phyloP scores from a whole-genome alignment of 495 filamentous ascomycete species.

The Jackrogersella minutella region DNA sequence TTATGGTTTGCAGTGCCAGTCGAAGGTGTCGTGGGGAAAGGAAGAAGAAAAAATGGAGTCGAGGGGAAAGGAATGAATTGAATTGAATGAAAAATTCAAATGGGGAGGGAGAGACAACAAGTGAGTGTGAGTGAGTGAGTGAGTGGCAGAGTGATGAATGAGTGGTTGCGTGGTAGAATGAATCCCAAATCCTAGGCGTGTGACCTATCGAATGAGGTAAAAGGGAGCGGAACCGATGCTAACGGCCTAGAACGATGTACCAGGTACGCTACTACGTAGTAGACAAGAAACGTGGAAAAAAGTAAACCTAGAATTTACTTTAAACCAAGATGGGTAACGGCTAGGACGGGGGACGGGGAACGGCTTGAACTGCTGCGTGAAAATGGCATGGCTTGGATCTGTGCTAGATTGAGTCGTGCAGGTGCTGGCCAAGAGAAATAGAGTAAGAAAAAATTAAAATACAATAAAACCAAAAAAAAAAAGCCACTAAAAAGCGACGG shows the following conservation, averaged over 20 bases:
- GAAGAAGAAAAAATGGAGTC: not conserved
- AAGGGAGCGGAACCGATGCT: constrained; percentile 8
- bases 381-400: constrained; percentile 5
- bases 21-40: constrained; percentile 14
- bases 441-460: constrained; percentile 1
- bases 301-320: constrained; percentile 25
- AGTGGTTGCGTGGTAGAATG: constrained; percentile 6
- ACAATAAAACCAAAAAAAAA: not conserved
- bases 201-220: constrained; percentile 29
- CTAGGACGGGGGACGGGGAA: constrained; percentile 1
- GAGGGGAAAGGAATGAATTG: constrained; percentile 11
- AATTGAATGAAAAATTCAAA: not conserved
- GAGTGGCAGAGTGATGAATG: not conserved
- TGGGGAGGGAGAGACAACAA: not conserved
- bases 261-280: not conserved
- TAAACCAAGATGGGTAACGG: constrained; percentile 12
- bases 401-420: constrained; percentile 22
- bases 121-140: not conserved
- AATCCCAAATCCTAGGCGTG: constrained; percentile 21
- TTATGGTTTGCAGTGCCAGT: constrained; percentile 7
- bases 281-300: constrained; percentile 24
- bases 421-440: not conserved
- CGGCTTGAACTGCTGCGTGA: constrained; percentile 8
- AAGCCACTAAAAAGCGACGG: constrained; percentile 3
- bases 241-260: not conserved